Base-by-base conservation (phyloP, 345 rosid genomes). In the Microthlaspi erraticum region DNA sequence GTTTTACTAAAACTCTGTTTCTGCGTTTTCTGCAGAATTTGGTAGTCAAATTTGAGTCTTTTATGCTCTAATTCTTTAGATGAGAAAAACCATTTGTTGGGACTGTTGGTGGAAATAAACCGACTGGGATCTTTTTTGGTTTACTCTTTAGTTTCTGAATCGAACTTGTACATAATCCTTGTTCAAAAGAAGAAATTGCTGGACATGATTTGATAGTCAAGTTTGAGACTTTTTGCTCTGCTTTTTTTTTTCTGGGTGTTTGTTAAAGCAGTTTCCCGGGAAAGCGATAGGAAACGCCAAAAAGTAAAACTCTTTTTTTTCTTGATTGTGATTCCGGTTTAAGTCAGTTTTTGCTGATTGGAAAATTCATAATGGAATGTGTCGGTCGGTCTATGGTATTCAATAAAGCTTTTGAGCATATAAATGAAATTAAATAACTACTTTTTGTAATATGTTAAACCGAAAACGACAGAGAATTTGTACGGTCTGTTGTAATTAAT, bases 331-430 rank as follows among this genome's bases (percentile, higher is more conserved):
- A n/a, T 26, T 72, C 51, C 65, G 71, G 64, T 64, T 59, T 2
- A 41, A 45, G 62, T 72, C 64, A 36, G 14, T 13, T 46, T 72
- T 56, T 13, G 26, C 13, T 12, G 20, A 18, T 17, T 65, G 65
- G 44, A 48, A 66, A 56, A 56, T 51, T 56, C 65, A 17, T 4
- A 13, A 29, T 48, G 8, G 18, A 57, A 46, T 64, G 64, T 64
- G 77, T 72, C 77, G 77, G 71, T 64, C 12, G 64, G 67, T 39
- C 70, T 11, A 23, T 72, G 41, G 70, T 49, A 31, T 73, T 39
- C 72, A 65, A 57, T 72, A 17, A 72, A 46, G 55, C 34, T 46
- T 23, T 64, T 45, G 46, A 64, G 64, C 59, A 48, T 56, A 36
- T 56, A 46, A 64, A 72, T 64, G 50, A 55, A 37, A 54, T 64